Evolutionary conservation across 2,329 filamentous ascomycete species (phyloP).

Genomic region (Penicillium sp.): DNA sequence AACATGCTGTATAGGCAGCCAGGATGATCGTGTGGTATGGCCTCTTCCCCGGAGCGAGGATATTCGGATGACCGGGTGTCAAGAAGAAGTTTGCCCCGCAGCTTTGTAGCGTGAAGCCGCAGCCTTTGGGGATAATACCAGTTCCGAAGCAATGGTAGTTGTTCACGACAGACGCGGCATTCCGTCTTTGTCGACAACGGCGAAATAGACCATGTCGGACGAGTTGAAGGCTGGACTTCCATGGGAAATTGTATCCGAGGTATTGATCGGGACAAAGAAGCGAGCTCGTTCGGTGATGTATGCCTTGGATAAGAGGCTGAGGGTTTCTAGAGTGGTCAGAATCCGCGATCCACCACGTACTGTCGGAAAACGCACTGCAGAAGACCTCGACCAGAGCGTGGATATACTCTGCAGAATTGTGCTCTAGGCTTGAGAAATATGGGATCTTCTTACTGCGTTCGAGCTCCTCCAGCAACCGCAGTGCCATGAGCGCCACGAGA

Average conservation of each 20-base stretch:
- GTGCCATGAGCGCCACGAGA: slow-evolving; percentile 89
- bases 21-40: slow-evolving; percentile 99
- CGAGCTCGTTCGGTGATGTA: slow-evolving; percentile 75
- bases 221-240: slow-evolving; percentile 84
- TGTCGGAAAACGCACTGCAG: slow-evolving; percentile 88
- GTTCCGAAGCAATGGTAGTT: slow-evolving; percentile 89
- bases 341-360: slow-evolving; percentile 87
- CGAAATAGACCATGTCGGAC: slow-evolving; percentile 95
- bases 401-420: slow-evolving; percentile 81
- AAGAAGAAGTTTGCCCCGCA: slow-evolving; percentile 87
- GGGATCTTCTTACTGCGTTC: slow-evolving; percentile 77
- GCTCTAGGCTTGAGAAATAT: slow-evolving; percentile 69
- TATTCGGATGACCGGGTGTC: slow-evolving; percentile 72
- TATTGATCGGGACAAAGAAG: slow-evolving; percentile 62
- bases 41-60: slow-evolving; percentile 77
- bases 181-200: slow-evolving; percentile 77
- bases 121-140: slow-evolving; percentile 79
- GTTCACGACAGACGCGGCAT: slow-evolving; percentile 96
- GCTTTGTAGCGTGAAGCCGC: slow-evolving; percentile 94
- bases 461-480: slow-evolving; percentile 88
- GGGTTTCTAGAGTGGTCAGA: slow-evolving; percentile 73
- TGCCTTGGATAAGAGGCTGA: slow-evolving; percentile 69
- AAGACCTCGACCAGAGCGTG: slow-evolving; percentile 88
- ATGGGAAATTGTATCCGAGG: slow-evolving; percentile 63
- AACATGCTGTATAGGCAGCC: no score